Base-by-base conservation (phyloP, 768 basidiomycete species). In the Daedaleopsis sinensis region DNA sequence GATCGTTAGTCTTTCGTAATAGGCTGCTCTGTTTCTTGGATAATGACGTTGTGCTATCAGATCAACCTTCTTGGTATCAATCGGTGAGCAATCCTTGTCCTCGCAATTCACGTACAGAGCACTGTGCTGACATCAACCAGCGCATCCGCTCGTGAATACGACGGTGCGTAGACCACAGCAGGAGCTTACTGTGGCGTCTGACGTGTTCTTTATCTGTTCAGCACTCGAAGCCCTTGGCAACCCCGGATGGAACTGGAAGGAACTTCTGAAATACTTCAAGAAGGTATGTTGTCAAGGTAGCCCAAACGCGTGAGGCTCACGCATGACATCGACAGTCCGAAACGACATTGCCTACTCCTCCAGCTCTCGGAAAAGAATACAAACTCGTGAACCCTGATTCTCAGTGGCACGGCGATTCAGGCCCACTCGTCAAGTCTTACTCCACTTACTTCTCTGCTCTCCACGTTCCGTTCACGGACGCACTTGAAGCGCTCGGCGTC, bases 161-260 rank as follows among this genome's bases (percentile, higher is more conserved):
- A 61, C 36, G 60, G 60, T 57, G 43, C 44, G 60, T 61, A 19
- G 7, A 18, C 12, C 47, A 10, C 3, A 23, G 4, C 3, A 12
- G 10, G 24, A 21, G 5, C n/a, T 13, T 10, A 7, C 10, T 47
- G 11, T 47, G 11, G 46, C n/a, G 15, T 47, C 11, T n/a, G 16
- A 11, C 18, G 15, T 11, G 19, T 47, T 12, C 3, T 11, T 5
- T n/a, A 47, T 21, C n/a, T 47, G 46, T 12, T 2, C 32, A 61
- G 60, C 39, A 5, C 27, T 63, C 13, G 71, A 71, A 35, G 56
- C 54, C 11, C 56, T 72, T 0, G 72, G 71, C 4, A 70, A 69
- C 21, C 55, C 65, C 8, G 70, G 70, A 0, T 73, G 72, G 71
- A 67, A 68, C 57, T 72, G 70, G 71, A 59, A 62, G 3, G 55